phyloP scores from a whole-genome alignment of 176 grass and related monocot species.

The Juncus inflexus region DNA sequence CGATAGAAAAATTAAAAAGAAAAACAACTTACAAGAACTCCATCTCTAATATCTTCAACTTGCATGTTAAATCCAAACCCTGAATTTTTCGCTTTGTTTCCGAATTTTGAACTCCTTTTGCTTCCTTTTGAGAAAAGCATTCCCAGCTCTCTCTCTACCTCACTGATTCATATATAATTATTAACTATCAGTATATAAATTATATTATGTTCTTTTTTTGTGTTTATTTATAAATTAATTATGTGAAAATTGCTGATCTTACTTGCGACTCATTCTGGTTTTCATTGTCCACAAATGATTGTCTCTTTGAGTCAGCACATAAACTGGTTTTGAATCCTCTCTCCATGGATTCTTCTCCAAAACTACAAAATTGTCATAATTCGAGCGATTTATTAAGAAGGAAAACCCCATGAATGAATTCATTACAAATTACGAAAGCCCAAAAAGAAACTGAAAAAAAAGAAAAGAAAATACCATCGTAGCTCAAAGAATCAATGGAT shows the following conservation, averaged over 20 bases:
- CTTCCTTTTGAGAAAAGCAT: conserved; percentile 74
- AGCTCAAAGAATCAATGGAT: conserved; percentile 72
- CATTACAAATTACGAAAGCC: not conserved
- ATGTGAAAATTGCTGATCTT: conserved; percentile 12
- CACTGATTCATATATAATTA: conserved; percentile 39
- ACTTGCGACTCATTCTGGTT: conserved; percentile 73
- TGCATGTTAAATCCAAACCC: conserved; percentile 83
- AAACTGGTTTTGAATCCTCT: conserved; percentile 80
- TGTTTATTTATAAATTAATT: not conserved
- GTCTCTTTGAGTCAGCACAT: conserved; percentile 81
- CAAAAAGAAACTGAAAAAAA: not conserved
- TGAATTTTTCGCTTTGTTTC: conserved; percentile 61
- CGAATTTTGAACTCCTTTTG: conserved; percentile 35
- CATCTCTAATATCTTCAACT: conserved; percentile 96
- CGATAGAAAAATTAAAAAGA: not conserved
- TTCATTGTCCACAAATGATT: conserved; percentile 96
- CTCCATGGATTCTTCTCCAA: conserved; percentile 96
- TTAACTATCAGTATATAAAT: not conserved
- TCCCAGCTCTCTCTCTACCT: conserved; percentile 92
- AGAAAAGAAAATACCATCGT: conserved; percentile 45
- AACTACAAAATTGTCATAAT: conserved; percentile 46
- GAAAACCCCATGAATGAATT: not conserved
- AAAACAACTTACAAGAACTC: conserved; percentile 70
- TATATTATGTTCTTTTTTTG: not conserved
- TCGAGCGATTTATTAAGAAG: conserved; percentile 10